Evolutionary conservation across 106 monocot species (phyloP).

Genomic region (Dendrobium catenatum): DNA sequence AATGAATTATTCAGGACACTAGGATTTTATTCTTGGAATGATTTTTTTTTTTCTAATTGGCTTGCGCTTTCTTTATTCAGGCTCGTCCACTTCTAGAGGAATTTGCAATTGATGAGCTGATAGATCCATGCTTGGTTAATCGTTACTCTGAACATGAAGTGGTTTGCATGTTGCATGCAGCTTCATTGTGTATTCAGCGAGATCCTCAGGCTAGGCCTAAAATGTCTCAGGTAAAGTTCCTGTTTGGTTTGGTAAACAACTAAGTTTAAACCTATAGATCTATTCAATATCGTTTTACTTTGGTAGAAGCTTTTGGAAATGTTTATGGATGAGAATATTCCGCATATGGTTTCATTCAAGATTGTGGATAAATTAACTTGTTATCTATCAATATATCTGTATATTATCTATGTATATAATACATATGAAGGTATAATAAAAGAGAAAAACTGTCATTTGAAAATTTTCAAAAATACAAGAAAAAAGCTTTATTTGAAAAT

Average conservation of each 20-base stretch:
- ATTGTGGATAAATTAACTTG: not conserved
- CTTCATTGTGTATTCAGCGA: constrained; percentile 72
- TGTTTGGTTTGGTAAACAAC: not conserved
- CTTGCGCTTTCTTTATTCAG: constrained; percentile 23
- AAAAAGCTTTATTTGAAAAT: not conserved
- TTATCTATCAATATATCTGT: not conserved
- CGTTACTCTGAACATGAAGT: constrained; percentile 59
- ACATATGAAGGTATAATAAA: not conserved
- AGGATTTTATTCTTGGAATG: not conserved
- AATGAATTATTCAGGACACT: not conserved
- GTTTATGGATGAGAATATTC: not conserved
- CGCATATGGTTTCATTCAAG: not conserved
- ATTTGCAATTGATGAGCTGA: constrained; percentile 48
- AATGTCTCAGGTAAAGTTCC: constrained; percentile 59
- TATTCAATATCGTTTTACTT: not conserved
- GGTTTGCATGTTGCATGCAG: constrained; percentile 74
- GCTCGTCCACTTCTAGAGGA: constrained; percentile 79
- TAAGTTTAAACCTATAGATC: not conserved
- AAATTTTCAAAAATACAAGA: too few species aligned
- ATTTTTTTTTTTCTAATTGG: not conserved
- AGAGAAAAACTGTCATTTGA: too few species aligned
- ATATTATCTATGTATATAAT: not conserved
- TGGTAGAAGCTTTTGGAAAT: not conserved
- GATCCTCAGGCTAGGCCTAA: constrained; percentile 76
- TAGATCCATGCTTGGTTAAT: constrained; percentile 59